Base-by-base conservation (phyloP, 1,139 yeast species). In the Oligophagozyma castellii region DNA sequence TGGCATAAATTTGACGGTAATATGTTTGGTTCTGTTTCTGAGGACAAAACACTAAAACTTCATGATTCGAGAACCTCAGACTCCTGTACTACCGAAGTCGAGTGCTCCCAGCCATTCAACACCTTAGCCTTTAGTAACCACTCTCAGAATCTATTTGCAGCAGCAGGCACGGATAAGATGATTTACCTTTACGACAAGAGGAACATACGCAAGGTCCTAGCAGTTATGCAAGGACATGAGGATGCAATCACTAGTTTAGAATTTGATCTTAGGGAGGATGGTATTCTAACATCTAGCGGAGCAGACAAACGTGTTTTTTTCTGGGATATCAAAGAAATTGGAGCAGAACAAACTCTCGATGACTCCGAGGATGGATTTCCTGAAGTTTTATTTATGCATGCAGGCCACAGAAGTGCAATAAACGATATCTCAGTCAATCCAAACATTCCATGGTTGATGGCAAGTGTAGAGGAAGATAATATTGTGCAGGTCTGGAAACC, bases 311-410 rank as follows among this genome's bases (percentile, higher is more conserved):
- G 89, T 36, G 64, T 76, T 16, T 71, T 78, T 26, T 46, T 78
- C 5, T 79, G 93, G 93, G 89, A 78, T 46, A 55, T 78, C 29
- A 58, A 61, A 31, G 73, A 67, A 44, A 73, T 78, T 19, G 92
- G 92, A 2, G 80, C 74, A 40, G 92, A 78, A 44, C 89, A 77
- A 48, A 62, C 61, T n/a, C 80, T 71, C 36, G 79, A 72, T 37
- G 93, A 78, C 46, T 77, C 77, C 38, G 79, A 76, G 22, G 92
- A 79, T 45, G 93, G 89, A 26, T 75, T 78, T 26, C 84, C 89
- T 5, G 93, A 79, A 46, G 54, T 78, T 22, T 63, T 78, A 43
- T 75, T 78, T 84, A 75, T 79, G 73, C 93, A 79, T 44, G 92
- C 89, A 21, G 93, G 93, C 12, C 92, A 78, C 46, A 75, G 81